Evolutionary conservation across 768 basidiomycete species (phyloP).

Genomic region (Xerocomellus chrysenteron): DNA sequence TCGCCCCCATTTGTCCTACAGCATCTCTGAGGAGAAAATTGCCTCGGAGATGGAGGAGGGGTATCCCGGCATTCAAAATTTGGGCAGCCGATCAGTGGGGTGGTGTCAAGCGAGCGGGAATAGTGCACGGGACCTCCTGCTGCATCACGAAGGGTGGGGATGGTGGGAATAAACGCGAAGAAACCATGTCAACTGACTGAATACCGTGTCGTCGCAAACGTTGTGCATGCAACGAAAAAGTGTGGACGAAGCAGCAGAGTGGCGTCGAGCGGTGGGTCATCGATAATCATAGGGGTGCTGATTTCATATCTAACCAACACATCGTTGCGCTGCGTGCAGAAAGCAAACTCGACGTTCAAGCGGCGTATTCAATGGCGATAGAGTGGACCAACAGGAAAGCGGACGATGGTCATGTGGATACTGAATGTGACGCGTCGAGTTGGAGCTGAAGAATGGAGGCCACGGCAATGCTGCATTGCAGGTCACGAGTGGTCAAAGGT

Average conservation of each 20-base stretch:
- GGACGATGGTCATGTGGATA: slow-evolving; percentile 7
- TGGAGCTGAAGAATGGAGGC: slow-evolving; percentile 13
- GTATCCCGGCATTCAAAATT: not conserved
- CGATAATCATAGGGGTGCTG: slow-evolving; percentile 26
- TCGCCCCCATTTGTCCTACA: slow-evolving; percentile 1
- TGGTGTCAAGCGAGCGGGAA: slow-evolving; percentile 1
- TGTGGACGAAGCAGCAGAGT: slow-evolving; percentile 5
- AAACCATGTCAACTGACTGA: slow-evolving; percentile 2
- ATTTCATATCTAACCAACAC: slow-evolving; percentile 30
- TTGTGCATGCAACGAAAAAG: slow-evolving; percentile 5
- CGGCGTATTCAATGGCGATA: slow-evolving; percentile 21
- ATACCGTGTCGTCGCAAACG: not conserved
- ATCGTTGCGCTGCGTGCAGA: slow-evolving; percentile 21
- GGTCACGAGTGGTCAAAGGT: slow-evolving; percentile 7
- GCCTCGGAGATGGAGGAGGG: slow-evolving; percentile 24
- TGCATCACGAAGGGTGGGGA: slow-evolving; percentile 3
- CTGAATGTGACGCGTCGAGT: not conserved
- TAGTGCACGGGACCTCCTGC: slow-evolving; percentile 5
- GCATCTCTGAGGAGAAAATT: not conserved
- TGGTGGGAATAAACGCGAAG: slow-evolving; percentile 5
- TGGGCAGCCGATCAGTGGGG: not conserved
- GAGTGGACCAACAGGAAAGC: slow-evolving; percentile 12
- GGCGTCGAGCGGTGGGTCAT: slow-evolving; percentile 7
- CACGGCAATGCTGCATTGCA: slow-evolving; percentile 12
- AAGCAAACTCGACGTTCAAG: slow-evolving; percentile 4